These are phyloP conservation scores for Heliocybe sulcata DNA, from an alignment of 1,284 basidiomycete species.

Conservation along the genomic window DNA sequence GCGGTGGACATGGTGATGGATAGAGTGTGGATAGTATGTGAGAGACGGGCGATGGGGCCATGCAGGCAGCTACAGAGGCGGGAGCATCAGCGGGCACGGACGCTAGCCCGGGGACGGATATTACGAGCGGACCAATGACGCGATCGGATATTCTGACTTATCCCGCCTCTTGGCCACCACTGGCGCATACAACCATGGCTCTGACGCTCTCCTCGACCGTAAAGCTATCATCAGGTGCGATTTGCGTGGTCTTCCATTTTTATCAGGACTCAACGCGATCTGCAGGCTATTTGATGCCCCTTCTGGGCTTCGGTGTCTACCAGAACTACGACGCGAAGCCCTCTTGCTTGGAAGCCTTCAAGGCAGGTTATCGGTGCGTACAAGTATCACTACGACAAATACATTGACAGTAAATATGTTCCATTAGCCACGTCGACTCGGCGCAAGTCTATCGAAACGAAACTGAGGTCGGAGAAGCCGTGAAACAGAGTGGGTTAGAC, in stretches of 20 bases:
- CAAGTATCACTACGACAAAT: neutral
- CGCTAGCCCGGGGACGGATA: too few relatives aligned
- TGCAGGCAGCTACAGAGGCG: too few relatives aligned
- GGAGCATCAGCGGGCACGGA: too few relatives aligned
- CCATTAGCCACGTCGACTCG: constrained; percentile 22
- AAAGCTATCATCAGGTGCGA: neutral
- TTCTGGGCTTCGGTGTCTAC: constrained; percentile 41
- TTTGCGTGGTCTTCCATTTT: neutral
- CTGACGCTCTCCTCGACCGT: neutral
- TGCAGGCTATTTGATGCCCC: constrained; percentile 24
- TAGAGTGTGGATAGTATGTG: too few relatives aligned
- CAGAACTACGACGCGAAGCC: constrained; percentile 25
- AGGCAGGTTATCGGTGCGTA: constrained; percentile 31
- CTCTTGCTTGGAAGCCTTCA: constrained; percentile 28
- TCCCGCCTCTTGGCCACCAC: too few relatives aligned
- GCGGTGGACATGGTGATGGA: neutral
- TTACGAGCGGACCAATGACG: too few relatives aligned
- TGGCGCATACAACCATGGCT: neutral
- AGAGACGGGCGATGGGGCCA: too few relatives aligned
- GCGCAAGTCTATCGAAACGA: constrained; percentile 39
- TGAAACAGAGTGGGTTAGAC: constrained; percentile 16
- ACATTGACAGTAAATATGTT: neutral
- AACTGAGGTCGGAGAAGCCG: constrained; percentile 18
- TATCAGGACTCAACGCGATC: neutral
- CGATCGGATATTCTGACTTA: too few relatives aligned